Evolutionary conservation across 345 rosid species (phyloP), one percentile per base, ranked within the genome.

Genomic region (Aquilaria sinensis): DNA sequence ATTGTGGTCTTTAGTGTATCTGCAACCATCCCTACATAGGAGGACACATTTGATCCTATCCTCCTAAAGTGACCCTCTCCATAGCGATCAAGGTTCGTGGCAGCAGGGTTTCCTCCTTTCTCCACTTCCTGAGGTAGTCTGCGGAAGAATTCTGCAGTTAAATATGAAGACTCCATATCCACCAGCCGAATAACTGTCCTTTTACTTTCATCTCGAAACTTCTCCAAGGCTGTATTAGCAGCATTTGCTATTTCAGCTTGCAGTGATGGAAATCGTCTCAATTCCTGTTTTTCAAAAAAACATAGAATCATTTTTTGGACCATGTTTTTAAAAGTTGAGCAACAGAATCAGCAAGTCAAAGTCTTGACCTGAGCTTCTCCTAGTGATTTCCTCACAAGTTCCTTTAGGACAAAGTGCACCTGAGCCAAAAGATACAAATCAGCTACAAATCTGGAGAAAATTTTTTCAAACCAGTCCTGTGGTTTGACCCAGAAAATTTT

Each of bases 151-250:
- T 84, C 87, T 13, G 74, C 84, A 5, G 93, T 80, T 51, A 86
- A 77, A 67, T 81, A 84, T 2, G 89, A 78, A 9, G 93, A 86
- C 63, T 86, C 93, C 93, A 86, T 86, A 31, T 86, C 87, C 62
- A 86, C 93, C 78, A 83, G 66, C 66, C 81, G 70, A 59, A 77
- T 14, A 50, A 80, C 72, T 10, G 83, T 78, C 72, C 76, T 83
- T 78, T 72, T 83, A 67, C 89, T 51, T 51, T 81, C 87, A 37
- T 76, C 85, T 29, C 87, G 77, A 57, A 80, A 80, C 65, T 81
- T 80, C 71, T 81, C 83, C 76, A 86, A 46, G 37, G 89, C 87
- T 32, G 70, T 76, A 46, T 58, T 53, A 12, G 84, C 78, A 14
- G 84, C 80, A 16, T 57, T 71, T 12, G 78, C 76, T 53, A 86